Evolutionary conservation across 176 grass and related monocot species (phyloP), one percentile per base, ranked within the genome.

Genomic region (Metroxylon sagu): DNA sequence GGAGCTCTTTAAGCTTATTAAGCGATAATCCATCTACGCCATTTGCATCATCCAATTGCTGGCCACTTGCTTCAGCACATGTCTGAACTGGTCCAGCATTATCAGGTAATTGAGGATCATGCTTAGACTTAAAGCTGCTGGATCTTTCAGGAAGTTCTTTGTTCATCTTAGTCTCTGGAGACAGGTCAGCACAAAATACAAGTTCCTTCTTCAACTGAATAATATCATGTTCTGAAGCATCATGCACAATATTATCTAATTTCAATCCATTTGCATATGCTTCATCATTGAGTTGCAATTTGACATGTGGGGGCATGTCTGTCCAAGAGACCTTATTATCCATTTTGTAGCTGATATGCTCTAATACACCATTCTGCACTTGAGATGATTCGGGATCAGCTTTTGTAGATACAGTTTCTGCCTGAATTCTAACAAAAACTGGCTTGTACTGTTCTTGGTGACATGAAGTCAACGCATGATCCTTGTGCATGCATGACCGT

Each of bases 61-160:
- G 59, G 19, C 29, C 25, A 14, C 39, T 18, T 62, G 26, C 15
- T 54, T 85, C 61, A 12, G 35, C 12, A 43, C 35, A 43, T 43
- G 8, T 68, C 21, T 15, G 25, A 67, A 5, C 30, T 26, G 4
- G 26, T 21, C 19, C 26, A 82, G 68, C 26, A 79, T 71, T 69
- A 59, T 71, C 52, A 21, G 54, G 17, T 19, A 56, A 49, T 63
- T 72, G 72, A 68, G 62, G 49, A 64, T 74, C 77, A 54, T 52
- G 35, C 7, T 43, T 43, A 43, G 35, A 43, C 10, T 43, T 43
- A 12, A 12, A 1, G 35, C 35, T 43, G 35, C 8, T 43, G 12
- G 75, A 76, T 76, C 71, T 82, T 18, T 29, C 57, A 53, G 18
- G n/a, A 48, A 79, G 59, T 59, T 78, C 75, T 79, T 85, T 75